Percentiles rank a stretch among this genome's conserved stretches.
Conservation (phyloP, 768 basidiomycete genomes). For the Boletus rex-veris region DNA sequence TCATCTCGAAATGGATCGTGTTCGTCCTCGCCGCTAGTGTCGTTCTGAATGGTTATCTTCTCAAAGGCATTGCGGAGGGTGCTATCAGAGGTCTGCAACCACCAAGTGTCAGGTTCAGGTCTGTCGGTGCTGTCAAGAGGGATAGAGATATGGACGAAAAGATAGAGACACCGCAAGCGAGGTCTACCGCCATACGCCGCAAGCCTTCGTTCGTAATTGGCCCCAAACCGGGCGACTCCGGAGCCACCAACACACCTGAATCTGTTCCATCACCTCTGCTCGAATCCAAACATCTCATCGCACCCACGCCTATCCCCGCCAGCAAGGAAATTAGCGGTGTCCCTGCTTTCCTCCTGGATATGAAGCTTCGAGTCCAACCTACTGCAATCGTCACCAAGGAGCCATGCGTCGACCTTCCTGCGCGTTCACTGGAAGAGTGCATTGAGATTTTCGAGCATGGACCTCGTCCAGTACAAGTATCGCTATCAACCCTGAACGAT, state of each 20-base stretch:
- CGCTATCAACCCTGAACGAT: slow-evolving; percentile 68
- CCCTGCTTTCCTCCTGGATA: slow-evolving; percentile 29
- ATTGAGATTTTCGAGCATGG: slow-evolving; percentile 76
- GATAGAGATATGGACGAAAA: slow-evolving; percentile 21
- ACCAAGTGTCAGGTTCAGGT: slow-evolving; percentile 28
- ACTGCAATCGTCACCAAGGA: slow-evolving; percentile 13
- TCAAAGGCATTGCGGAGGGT: slow-evolving; percentile 78
- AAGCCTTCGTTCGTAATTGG: slow-evolving; percentile 28
- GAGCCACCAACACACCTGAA: slow-evolving; percentile 17
- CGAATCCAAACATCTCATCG: slow-evolving; percentile 17
- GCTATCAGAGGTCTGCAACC: slow-evolving; percentile 33
- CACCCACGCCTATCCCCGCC: slow-evolving; percentile 23
- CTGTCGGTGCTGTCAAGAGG: slow-evolving; percentile 20
- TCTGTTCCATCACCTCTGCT: slow-evolving; percentile 13
- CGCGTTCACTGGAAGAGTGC: slow-evolving; percentile 70
- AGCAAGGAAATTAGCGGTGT: slow-evolving; percentile 21
- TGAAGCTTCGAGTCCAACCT: slow-evolving; percentile 33
- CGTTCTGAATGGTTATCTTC: slow-evolving; percentile 86
- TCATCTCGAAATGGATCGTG: slow-evolving; percentile 94
- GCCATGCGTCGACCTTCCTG: slow-evolving; percentile 9
- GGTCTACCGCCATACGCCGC: slow-evolving; percentile 8
- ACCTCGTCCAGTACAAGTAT: slow-evolving; percentile 55
- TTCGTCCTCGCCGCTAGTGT: slow-evolving; percentile 81
- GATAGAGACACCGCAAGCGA: slow-evolving; percentile 15
- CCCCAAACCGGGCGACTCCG: slow-evolving; percentile 12